phyloP scores from a whole-genome alignment of 495 filamentous ascomycete genomes.

The Podospora anserina region DNA sequence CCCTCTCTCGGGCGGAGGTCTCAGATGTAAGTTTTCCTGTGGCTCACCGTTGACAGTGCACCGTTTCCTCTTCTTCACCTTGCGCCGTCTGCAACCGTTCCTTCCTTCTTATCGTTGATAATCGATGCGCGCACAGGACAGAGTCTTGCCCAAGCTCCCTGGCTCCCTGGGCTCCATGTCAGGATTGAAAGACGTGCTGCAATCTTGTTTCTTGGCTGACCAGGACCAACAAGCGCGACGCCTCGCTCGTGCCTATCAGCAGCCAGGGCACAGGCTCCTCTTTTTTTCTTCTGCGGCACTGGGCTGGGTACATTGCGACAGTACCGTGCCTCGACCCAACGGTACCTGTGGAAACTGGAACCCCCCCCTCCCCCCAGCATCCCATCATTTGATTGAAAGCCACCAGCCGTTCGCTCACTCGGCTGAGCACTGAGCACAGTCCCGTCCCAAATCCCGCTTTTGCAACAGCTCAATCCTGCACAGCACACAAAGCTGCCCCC shows the following conservation, averaged over 20 bases:
- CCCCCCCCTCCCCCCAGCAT: constrained; percentile 19
- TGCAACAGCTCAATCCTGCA: constrained; percentile 21
- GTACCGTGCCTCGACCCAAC: constrained; percentile 6
- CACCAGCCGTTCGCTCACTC: constrained; percentile 15
- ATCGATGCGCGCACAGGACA: neutral
- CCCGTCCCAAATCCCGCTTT: constrained; percentile 23
- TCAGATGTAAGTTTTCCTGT: neutral
- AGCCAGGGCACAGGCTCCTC: neutral
- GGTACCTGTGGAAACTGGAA: constrained; percentile 9
- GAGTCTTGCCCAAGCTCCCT: neutral
- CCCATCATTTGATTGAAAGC: constrained; percentile 22
- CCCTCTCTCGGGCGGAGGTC: neutral
- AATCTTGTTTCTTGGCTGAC: neutral
- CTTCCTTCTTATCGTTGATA: neutral
- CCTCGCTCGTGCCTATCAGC: neutral
- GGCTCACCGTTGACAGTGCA: neutral
- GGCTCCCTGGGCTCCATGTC: neutral
- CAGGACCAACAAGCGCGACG: neutral
- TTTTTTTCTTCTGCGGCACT: constrained; percentile 12
- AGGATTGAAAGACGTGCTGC: neutral
- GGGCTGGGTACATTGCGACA: constrained; percentile 11
- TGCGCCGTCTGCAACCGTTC: neutral
- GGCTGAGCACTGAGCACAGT: constrained; percentile 11
- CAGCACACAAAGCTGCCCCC: constrained; percentile 24
- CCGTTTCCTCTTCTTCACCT: neutral